Base-by-base conservation (phyloP, 2,329 filamentous ascomycete species). In the Neurospora crassa region DNA sequence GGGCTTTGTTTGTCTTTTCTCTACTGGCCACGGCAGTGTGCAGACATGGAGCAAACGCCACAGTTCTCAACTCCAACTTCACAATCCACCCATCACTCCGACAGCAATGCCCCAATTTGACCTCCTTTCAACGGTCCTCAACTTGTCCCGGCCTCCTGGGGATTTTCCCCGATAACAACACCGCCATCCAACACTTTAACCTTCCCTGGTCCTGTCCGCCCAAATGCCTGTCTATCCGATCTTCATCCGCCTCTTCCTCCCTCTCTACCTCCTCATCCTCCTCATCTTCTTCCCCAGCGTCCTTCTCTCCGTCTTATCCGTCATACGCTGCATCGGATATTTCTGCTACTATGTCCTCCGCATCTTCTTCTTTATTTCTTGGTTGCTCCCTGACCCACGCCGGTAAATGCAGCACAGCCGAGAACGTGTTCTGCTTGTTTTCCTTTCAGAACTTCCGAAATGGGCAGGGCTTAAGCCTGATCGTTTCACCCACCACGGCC, bases 391-490 rank as follows among this genome's bases (percentile, higher is more conserved):
- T 3, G 2, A 0, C 29, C 29, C 29, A 5, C 29, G 29, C 29
- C 3, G 29, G 3, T 5, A 29, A 29, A 29, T 29, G 29, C 40
- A 41, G 14, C 14, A 5, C 12, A 16, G 14, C 14, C 12, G 40
- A 41, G 14, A 41, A 12, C 5, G 5, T 5, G 5, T 41, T 16
- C 40, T 41, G 40, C 40, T 41, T 41, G 40, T 41, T 41, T 41
- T 16, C 40, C 40, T 41, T 11, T 12, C 40, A 41, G 42, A 6
- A 6, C 2, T 76, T 77, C 59, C 73, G 75, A 8, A 74, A 72
- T 67, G 71, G 71, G 7, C 75, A 78, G 67, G 80, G 80, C 10
- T 74, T 79, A 42, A 81, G 79, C 70, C 72, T 82, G 29, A 76
- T 82, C 68, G 77, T 79, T 3, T 78, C 76, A 0, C 77, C 78